Conservation (phyloP, 208 protist genomes). For the Leishmania tropica region DNA sequence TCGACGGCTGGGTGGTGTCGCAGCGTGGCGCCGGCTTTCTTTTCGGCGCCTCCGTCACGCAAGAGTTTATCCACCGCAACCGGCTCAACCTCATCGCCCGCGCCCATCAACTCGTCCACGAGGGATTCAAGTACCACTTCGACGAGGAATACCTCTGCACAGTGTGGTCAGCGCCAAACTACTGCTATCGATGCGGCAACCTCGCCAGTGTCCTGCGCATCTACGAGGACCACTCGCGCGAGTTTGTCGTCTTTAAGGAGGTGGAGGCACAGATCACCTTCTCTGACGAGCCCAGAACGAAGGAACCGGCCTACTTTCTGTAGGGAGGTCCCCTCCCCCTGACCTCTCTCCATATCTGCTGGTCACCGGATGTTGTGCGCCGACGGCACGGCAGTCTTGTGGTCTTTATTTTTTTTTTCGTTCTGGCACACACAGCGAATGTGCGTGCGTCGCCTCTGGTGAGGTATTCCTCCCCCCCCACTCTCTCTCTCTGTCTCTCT, state of each 20-base stretch:
- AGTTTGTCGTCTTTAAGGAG: conserved; percentile 86
- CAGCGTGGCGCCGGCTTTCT: conserved; percentile 88
- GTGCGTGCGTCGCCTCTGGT: no score
- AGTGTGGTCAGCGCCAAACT: conserved; percentile 99
- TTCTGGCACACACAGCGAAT: neutral
- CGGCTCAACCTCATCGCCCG: conserved; percentile 82
- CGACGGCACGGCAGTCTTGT: neutral
- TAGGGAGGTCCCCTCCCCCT: conserved; percentile 17
- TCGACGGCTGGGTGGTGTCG: conserved; percentile 81
- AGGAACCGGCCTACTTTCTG: conserved; percentile 74
- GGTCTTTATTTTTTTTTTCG: neutral
- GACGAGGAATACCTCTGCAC: conserved; percentile 90
- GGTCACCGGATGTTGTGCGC: neutral
- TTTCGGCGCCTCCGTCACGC: conserved; percentile 76
- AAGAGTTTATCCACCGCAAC: conserved; percentile 89
- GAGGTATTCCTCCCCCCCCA: no score
- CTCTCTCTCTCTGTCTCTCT: neutral
- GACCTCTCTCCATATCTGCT: neutral
- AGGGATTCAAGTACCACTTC: conserved; percentile 93
- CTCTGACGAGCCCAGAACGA: conserved; percentile 35
- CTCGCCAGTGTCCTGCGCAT: conserved; percentile 93
- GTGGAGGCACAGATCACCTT: conserved; percentile 61
- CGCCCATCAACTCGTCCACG: conserved; percentile 91
- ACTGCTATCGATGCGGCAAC: conserved; percentile 98
- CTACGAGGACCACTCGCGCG: conserved; percentile 84